A percentile compares a stretch with the other conserved stretches of the same genome.
phyloP scores from a whole-genome alignment of 208 protist genomes.

The Trypanosoma lewisi region DNA sequence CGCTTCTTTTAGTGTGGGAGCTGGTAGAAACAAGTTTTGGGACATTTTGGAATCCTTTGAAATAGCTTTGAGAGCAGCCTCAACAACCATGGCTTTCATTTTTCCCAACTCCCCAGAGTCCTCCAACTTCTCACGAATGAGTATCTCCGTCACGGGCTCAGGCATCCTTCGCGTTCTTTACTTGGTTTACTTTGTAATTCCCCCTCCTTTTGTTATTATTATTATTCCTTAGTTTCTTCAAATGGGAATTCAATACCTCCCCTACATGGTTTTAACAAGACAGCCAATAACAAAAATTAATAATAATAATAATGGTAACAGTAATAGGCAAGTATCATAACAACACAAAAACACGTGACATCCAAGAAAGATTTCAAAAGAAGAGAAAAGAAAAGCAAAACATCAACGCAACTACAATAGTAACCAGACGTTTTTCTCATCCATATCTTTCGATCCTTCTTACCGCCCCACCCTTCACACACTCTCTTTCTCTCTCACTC shows the following conservation, averaged over 20 bases:
- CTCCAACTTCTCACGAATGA: slow-evolving; percentile 77
- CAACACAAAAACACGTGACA: no score
- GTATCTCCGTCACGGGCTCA: slow-evolving; percentile 38
- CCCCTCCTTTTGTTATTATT: slow-evolving; percentile 19
- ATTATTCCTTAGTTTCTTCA: neutral
- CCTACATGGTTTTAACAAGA: no score
- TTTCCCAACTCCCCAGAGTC: slow-evolving; percentile 70
- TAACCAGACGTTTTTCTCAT: no score
- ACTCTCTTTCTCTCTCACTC: slow-evolving; percentile 15
- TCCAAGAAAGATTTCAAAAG: no score
- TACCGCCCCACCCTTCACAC: neutral
- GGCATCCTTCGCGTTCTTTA: neutral
- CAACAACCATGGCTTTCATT: slow-evolving; percentile 89
- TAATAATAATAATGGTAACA: no score
- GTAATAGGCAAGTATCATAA: no score
- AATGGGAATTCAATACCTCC: no score
- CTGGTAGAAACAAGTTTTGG: slow-evolving; percentile 42
- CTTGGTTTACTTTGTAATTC: neutral
- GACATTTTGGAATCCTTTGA: slow-evolving; percentile 10
- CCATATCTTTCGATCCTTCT: neutral
- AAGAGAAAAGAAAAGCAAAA: no score
- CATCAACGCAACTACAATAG: no score
- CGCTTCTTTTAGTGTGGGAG: slow-evolving; percentile 34
- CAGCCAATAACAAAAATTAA: no score
- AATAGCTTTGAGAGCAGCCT: slow-evolving; percentile 53